phyloP scores from a whole-genome alignment of 306 rosid species.

The Castanea crenata region DNA sequence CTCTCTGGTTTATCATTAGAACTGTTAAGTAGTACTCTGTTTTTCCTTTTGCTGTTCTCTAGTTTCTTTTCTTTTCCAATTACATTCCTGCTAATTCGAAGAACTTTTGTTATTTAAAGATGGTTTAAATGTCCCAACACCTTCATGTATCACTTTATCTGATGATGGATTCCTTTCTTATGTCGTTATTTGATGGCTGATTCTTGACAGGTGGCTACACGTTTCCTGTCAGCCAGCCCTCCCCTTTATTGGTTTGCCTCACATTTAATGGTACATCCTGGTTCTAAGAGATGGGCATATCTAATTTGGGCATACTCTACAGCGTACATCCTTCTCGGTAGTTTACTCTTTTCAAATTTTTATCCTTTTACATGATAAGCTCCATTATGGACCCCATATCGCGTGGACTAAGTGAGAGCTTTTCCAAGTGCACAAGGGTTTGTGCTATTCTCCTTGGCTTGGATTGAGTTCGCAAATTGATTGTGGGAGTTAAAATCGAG shows the following conservation, averaged over 20 bases:
- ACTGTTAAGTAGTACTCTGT: neutral
- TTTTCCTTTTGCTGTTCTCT: neutral
- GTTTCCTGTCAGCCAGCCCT: constrained; percentile 86
- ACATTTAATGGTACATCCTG: constrained; percentile 45
- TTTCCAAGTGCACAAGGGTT: neutral
- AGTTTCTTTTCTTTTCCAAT: constrained; percentile 2
- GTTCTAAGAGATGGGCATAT: constrained; percentile 53
- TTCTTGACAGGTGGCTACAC: constrained; percentile 77
- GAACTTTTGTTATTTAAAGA: neutral
- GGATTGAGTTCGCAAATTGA: neutral
- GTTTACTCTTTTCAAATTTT: constrained; percentile 83
- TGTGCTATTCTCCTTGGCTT: neutral
- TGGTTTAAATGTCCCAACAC: constrained; percentile 11
- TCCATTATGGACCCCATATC: neutral
- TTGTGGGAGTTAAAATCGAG: neutral
- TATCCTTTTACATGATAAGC: constrained; percentile 77
- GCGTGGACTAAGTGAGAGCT: neutral
- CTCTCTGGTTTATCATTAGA: neutral
- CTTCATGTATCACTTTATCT: neutral
- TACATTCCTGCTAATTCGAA: neutral
- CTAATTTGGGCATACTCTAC: constrained; percentile 79
- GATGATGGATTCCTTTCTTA: neutral
- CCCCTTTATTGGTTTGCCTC: constrained; percentile 90
- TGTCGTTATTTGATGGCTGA: constrained; percentile 11
- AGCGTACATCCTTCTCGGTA: constrained; percentile 79